A percentile compares a stretch with the other conserved stretches of the same genome.
Conservation (phyloP, 2,329 filamentous ascomycete genomes). For the Orbilia blumenaviensis region DNA sequence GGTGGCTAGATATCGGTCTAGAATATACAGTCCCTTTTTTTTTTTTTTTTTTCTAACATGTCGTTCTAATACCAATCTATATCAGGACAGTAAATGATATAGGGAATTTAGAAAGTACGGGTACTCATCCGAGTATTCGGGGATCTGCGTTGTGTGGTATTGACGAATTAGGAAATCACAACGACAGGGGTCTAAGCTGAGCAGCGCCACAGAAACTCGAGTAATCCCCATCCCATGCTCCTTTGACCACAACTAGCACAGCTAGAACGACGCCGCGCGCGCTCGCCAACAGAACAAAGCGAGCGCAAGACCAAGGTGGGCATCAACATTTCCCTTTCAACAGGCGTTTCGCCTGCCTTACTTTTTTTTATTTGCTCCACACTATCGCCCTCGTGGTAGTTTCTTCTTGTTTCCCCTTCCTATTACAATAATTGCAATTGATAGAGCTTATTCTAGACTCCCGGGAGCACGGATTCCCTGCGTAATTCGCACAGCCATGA, state of each 20-base stretch:
- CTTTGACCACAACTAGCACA: constrained; percentile 20
- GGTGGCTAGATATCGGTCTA: too few species aligned
- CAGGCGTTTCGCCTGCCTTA: neutral
- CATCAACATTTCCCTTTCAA: neutral
- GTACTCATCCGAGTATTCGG: too few species aligned
- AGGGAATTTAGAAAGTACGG: too few species aligned
- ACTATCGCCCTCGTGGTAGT: neutral
- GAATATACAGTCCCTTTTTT: too few species aligned
- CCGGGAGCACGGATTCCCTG: too few species aligned
- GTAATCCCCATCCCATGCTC: neutral
- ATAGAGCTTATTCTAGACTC: constrained; percentile 4
- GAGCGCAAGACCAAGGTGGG: neutral
- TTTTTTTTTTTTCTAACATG: too few species aligned
- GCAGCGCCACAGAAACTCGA: neutral
- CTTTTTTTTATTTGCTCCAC: neutral
- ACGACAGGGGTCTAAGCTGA: neutral
- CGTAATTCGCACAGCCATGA: constrained; percentile 10
- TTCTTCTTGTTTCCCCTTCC: too few species aligned
- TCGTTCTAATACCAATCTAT: too few species aligned
- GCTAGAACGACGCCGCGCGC: neutral
- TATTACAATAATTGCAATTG: neutral
- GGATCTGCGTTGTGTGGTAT: neutral
- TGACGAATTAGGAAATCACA: neutral
- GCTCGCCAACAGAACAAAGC: constrained; percentile 12
- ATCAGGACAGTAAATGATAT: too few species aligned